These are phyloP conservation scores for Lichtheimia ramosa DNA, from an alignment of 371 early-diverging fungal species.

Conservation along the genomic window DNA sequence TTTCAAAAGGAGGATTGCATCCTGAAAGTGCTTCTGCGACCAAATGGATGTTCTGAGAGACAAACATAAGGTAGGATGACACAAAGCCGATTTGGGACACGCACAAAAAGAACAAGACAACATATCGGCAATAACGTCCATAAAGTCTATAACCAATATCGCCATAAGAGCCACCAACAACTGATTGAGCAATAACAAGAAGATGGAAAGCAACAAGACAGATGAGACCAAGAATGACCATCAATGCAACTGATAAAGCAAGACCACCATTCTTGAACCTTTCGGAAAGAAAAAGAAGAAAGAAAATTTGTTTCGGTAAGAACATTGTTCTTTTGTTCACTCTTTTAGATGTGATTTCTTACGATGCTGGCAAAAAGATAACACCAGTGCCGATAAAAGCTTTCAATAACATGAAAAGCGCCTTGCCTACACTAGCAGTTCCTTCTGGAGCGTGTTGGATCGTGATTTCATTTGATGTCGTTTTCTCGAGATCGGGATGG, in stretches of 20 bases:
- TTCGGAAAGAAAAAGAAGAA: neutral
- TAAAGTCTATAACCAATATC: slow-evolving; percentile 74
- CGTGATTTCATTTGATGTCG: neutral
- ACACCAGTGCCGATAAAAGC: slow-evolving; percentile 79
- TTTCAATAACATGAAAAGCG: slow-evolving; percentile 75
- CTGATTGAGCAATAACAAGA: slow-evolving; percentile 29
- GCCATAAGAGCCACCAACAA: slow-evolving; percentile 73
- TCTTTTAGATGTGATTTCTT: slow-evolving; percentile 1
- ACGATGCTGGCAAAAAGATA: slow-evolving; percentile 68
- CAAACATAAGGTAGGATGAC: slow-evolving; percentile 83
- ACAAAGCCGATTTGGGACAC: slow-evolving; percentile 81
- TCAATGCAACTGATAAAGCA: slow-evolving; percentile 29
- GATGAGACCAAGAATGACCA: slow-evolving; percentile 27
- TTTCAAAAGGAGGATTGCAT: slow-evolving; percentile 51
- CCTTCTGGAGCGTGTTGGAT: slow-evolving; percentile 30
- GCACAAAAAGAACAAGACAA: slow-evolving; percentile 68
- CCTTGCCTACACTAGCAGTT: slow-evolving; percentile 61
- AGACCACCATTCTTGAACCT: slow-evolving; percentile 48
- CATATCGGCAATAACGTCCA: slow-evolving; percentile 60
- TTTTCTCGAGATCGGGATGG: slow-evolving; percentile 3
- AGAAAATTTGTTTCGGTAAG: no score
- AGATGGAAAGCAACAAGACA: slow-evolving; percentile 33
- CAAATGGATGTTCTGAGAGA: slow-evolving; percentile 77
- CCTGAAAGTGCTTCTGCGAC: slow-evolving; percentile 60
- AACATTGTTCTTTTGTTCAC: no score